Conservation (phyloP, 2,329 filamentous ascomycete genomes). For the Apiospora hydei region DNA sequence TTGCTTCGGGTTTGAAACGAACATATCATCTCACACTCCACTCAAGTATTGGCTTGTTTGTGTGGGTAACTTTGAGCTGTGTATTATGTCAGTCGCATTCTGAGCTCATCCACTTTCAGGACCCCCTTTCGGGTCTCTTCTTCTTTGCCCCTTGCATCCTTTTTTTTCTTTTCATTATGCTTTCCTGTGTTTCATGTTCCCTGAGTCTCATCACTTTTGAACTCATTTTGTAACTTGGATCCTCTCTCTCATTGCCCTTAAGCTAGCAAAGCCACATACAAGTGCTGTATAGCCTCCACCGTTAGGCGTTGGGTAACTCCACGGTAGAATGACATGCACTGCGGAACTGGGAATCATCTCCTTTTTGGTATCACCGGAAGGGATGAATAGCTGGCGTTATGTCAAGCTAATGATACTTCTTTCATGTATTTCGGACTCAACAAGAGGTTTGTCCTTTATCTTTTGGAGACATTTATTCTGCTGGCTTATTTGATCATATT, state of each 20-base stretch:
- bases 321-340: not conserved
- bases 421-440: not conserved
- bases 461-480: not conserved
- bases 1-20: not conserved
- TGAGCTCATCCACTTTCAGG: not conserved
- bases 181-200: no score
- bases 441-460: not conserved
- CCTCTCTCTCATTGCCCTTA: no score
- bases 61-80: not conserved
- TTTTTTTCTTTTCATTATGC: not conserved
- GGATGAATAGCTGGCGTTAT: not conserved
- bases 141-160: not conserved
- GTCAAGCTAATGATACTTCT: not conserved
- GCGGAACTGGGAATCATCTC: not conserved
- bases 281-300: no score
- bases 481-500: not conserved
- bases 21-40: not conserved
- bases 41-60: not conserved
- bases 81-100: not conserved
- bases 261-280: no score
- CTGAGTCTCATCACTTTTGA: no score
- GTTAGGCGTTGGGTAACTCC: not conserved
- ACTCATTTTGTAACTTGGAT: no score
- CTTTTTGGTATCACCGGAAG: not conserved
- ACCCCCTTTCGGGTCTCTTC: not conserved